phyloP scores from a whole-genome alignment of 495 filamentous ascomycete species.

The Penicillium fimorum region DNA sequence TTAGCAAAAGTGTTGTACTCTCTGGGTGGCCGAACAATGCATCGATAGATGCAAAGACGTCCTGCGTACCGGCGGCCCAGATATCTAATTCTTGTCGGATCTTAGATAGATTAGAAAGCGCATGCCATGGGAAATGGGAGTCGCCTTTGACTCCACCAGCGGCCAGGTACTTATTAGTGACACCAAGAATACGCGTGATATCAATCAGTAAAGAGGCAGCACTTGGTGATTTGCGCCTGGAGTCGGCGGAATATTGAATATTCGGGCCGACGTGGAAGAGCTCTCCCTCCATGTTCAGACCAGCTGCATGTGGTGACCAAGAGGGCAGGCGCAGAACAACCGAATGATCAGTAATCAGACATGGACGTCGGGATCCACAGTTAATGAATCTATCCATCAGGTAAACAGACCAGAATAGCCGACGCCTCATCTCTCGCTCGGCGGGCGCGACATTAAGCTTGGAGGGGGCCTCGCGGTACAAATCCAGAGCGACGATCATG shows the following conservation, averaged over 20 bases:
- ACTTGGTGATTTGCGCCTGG: constrained; percentile 64
- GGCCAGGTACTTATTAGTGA: constrained; percentile 80
- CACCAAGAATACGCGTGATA: constrained; percentile 75
- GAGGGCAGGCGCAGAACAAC: constrained; percentile 71
- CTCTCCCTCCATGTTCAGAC: constrained; percentile 65
- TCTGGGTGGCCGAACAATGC: constrained; percentile 73
- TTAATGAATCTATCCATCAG: constrained; percentile 76
- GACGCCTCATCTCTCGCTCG: constrained; percentile 70
- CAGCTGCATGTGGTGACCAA: constrained; percentile 54
- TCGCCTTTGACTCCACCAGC: constrained; percentile 85
- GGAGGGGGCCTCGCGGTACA: constrained; percentile 67
- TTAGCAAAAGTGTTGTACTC: constrained; percentile 72
- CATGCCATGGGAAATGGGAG: constrained; percentile 86
- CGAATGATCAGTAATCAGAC: constrained; percentile 70
- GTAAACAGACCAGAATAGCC: constrained; percentile 83
- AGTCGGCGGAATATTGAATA: constrained; percentile 63
- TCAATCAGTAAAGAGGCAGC: constrained; percentile 75
- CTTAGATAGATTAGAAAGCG: constrained; percentile 77
- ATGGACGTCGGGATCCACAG: constrained; percentile 75
- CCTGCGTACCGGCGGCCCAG: constrained; percentile 78
- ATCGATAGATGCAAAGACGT: constrained; percentile 72
- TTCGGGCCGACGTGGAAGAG: constrained; percentile 74
- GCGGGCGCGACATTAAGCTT: constrained; percentile 53
- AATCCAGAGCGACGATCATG: constrained; percentile 75
- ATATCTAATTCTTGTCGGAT: constrained; percentile 81